Base-by-base conservation (phyloP, 176 grass and related monocot genomes). In the Aegilops tauschii region DNA sequence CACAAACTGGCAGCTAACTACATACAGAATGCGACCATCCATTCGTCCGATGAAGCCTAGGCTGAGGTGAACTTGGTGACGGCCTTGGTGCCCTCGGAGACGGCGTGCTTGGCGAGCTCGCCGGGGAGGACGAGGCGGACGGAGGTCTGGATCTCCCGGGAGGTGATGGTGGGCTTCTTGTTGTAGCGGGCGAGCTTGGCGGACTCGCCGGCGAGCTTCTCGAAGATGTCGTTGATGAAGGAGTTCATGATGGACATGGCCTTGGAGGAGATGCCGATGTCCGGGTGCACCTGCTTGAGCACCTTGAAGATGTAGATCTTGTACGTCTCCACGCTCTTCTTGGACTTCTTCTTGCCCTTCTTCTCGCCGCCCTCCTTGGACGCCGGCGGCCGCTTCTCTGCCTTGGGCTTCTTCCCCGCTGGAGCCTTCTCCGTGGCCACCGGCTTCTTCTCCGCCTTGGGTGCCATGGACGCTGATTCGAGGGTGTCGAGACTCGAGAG, bases 241-340 rank as follows among this genome's bases (percentile, higher is more conserved):
- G 91, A 95, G 81, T 97, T 97, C 95, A 97, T 97, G 85, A 95
- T 97, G 79, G 88, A 87, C 95, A 97, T 97, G 82, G 93, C 95
- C 91, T 97, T 97, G 91, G 90, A 93, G 17, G 93, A 95, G 89
- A 97, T 90, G 28, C 87, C 95, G 52, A 97, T 92, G 93, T 97
- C 91, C 0, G 93, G 91, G 80, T 97, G 91, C 44, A 97, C 95
- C 87, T 97, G 93, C 85, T 97, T 97, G 3, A 97, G 89, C 35
- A 97, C 95, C 91, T 97, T 95, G 75, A 97, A 97, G 79, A 95
- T 97, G 87, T 97, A 97, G 71, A 97, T 92, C 91, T 97, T 97
- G 61, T 97, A 97, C 0, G 93, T 95, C 39, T 40, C 39, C 39
- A 40, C 39, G 39, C 39, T 40, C 8, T 40, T 40, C 39, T 40